Evolutionary conservation across 208 protist species (phyloP), one percentile per base, ranked within the genome.

Genomic region (Wallacemonas sp.): DNA sequence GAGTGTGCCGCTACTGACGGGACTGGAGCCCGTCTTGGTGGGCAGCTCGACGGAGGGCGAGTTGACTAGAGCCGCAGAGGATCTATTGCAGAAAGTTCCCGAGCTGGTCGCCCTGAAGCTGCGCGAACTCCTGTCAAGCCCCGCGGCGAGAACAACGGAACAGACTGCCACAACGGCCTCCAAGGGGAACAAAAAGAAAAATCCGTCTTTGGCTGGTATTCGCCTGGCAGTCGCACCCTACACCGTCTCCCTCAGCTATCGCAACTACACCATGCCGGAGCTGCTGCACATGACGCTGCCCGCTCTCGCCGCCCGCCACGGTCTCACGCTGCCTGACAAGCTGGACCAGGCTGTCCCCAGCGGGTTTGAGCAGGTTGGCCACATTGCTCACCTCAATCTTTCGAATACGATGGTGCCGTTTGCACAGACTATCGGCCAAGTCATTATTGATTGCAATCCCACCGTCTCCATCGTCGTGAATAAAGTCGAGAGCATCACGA

Each of bases 331-430:
- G 36, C 56, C 56, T 8, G 9, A n/a, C 4, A 30, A 8, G 12
- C 34, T 58, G 28, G 51, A 58, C 3, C 9, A 58, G n/a, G 51
- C 51, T 19, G 41, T 58, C 30, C 72, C 93, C 15, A 92, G 84
- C 60, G 82, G 86, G 15, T 95, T 96, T 59, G 91, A 96, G 68
- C 84, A 93, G 69, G 82, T 97, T 19, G 93, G 97, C 17, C 98
- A 99, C 79, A 98, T 99, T 39, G 98, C 98, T 0, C 98, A 99
- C 71, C 67, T 99, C 14, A 99, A 99, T 77, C 86, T 99, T 0
- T 90, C 84, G 17, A 73, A 90, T 2, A 79, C 90, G 11, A 91
- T 98, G 46, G 54, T 98, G 38, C 94, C 94, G 19, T 98, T 97
- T 75, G 83, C 86, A 2, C 17, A 74, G 14, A 59, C 96, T 21